A percentile compares a stretch with the other conserved stretches of the same genome.
These are phyloP conservation scores for Epichloe festucae DNA, from an alignment of 2,329 filamentous ascomycete species.

Conservation along the genomic window DNA sequence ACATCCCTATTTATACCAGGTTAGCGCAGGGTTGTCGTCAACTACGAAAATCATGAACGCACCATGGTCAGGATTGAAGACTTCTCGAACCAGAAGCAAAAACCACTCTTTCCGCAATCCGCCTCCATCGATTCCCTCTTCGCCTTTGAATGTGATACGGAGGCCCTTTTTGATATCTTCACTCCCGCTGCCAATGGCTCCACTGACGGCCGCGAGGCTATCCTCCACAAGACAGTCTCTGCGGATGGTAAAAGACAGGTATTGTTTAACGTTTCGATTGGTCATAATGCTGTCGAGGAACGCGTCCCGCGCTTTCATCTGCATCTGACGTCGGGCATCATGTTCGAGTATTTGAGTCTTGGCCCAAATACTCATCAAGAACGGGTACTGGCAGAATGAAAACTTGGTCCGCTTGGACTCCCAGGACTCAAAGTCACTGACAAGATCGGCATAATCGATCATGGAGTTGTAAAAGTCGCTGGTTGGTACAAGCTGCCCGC, in stretches of 20 bases:
- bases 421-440: conserved; percentile 81
- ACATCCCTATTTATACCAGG: conserved; percentile 53
- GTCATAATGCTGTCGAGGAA: conserved; percentile 84
- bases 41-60: conserved; percentile 20
- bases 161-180: conserved; percentile 87
- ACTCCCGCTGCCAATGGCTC: conserved; percentile 65
- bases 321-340: conserved; percentile 81
- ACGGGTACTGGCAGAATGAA: conserved; percentile 84
- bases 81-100: conserved; percentile 70
- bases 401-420: conserved; percentile 63
- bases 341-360: conserved; percentile 86
- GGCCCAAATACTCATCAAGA: conserved; percentile 80
- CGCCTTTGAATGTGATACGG: conserved; percentile 71
- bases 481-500: conserved; percentile 59
- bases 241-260: conserved; percentile 63
- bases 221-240: conserved; percentile 82
- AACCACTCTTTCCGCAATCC: conserved; percentile 94
- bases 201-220: conserved; percentile 71
- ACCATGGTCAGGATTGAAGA: conserved; percentile 87
- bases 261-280: conserved; percentile 59
- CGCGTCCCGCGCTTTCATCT: conserved; percentile 72
- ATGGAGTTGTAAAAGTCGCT: conserved; percentile 82
- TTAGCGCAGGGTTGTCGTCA: background rate
- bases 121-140: conserved; percentile 84
- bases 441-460: conserved; percentile 74